These are phyloP conservation scores for Melaleuca quinquenervia DNA, from an alignment of 345 rosid species.

Conservation along the genomic window DNA sequence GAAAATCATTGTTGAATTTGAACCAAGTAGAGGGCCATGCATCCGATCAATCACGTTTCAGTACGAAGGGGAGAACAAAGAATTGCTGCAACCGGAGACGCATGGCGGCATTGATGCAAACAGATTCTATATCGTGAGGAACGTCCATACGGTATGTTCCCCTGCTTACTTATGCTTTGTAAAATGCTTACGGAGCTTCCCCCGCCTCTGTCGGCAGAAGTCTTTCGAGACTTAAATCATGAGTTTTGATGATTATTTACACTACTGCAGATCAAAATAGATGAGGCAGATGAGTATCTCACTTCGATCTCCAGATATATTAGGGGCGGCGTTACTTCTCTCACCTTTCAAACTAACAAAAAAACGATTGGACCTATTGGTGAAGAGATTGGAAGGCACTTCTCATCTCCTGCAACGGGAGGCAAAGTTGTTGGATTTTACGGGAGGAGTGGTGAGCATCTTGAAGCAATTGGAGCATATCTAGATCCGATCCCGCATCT, in stretches of 20 bases:
- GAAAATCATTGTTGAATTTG: not conserved
- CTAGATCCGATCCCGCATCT: not conserved
- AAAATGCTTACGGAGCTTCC: no score
- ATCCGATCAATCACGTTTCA: not conserved
- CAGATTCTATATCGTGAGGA: no score
- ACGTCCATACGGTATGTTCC: no score
- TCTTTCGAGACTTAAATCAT: no score
- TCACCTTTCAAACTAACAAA: not conserved
- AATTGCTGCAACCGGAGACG: not conserved
- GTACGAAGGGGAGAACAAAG: not conserved
- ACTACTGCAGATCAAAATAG: not conserved
- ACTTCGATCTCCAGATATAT: not conserved
- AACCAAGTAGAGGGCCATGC: not conserved
- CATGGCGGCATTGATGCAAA: not conserved
- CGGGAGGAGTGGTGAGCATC: not conserved
- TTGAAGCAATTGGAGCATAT: not conserved
- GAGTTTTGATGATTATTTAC: not conserved
- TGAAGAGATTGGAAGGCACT: not conserved
- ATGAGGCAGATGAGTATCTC: not conserved
- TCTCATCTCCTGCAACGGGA: not conserved
- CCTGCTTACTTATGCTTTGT: not conserved
- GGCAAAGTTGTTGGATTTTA: slow-evolving; percentile 1
- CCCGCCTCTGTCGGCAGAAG: no score
- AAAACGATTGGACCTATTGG: not conserved
- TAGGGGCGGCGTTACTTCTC: not conserved